Evolutionary conservation across 1,284 basidiomycete species (phyloP).

Genomic region (Trametes sp.): DNA sequence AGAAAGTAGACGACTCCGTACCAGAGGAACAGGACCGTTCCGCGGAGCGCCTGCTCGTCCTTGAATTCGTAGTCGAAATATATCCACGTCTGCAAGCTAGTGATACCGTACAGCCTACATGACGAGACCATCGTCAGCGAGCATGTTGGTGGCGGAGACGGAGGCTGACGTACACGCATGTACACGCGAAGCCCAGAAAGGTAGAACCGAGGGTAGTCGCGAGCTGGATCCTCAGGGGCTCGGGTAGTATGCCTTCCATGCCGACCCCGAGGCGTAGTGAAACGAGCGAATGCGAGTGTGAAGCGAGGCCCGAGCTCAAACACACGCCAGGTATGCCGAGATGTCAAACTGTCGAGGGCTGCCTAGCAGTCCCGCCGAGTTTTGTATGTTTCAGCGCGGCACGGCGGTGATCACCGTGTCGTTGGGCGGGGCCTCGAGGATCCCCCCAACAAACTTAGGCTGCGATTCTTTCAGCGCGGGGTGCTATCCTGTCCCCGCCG

Average conservation of each 20-base stretch:
- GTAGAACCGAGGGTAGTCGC: conserved; percentile 16
- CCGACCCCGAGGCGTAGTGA: neutral
- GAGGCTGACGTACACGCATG: conserved; percentile 13
- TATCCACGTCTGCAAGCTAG: conserved; percentile 22
- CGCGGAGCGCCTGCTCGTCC: conserved; percentile 3
- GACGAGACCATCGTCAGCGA: neutral
- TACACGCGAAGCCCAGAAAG: conserved; percentile 14
- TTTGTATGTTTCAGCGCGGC: neutral
- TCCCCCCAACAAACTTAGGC: neutral
- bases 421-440: neutral
- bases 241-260: neutral
- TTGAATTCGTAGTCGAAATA: conserved; percentile 17
- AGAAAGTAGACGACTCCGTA: neutral
- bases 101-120: conserved; percentile 20
- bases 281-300: too few relatives aligned
- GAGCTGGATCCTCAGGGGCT: neutral
- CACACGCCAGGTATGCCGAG: conserved; percentile 11
- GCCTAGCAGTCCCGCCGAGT: neutral
- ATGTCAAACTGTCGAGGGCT: conserved; percentile 5
- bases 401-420: conserved; percentile 2
- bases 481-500: neutral
- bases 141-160: neutral
- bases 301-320: neutral
- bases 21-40: conserved; percentile 19
- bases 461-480: neutral